phyloP scores from a whole-genome alignment of 108 stramenopile species.

The Fistulifera pelliculosa region DNA sequence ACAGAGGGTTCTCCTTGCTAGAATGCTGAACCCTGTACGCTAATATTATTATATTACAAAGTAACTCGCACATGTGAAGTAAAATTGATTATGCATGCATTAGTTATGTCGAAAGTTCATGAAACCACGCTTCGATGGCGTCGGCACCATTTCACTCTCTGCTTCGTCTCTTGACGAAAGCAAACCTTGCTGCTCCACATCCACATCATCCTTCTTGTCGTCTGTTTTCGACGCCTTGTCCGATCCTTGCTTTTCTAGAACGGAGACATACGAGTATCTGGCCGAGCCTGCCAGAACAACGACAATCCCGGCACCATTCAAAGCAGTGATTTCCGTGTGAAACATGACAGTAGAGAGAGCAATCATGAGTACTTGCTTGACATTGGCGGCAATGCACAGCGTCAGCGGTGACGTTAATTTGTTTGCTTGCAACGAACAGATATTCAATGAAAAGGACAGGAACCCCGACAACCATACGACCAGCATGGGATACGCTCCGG shows the following conservation, averaged over 20 bases:
- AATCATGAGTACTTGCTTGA: constrained; percentile 82
- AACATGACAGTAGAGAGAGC: constrained; percentile 46
- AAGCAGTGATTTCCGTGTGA: constrained; percentile 27
- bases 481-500: constrained; percentile 20
- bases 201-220: not conserved
- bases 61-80: too few species aligned
- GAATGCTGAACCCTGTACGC: too few species aligned
- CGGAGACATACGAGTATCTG: constrained; percentile 64
- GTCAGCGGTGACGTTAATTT: constrained; percentile 82
- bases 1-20: too few species aligned
- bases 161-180: too few species aligned
- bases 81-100: too few species aligned
- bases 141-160: too few species aligned
- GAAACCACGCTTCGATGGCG: too few species aligned
- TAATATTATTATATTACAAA: too few species aligned
- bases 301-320: constrained; percentile 60
- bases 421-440: constrained; percentile 74
- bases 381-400: constrained; percentile 81
- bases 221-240: constrained; percentile 1
- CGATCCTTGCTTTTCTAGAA: constrained; percentile 38
- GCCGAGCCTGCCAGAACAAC: constrained; percentile 64
- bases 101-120: too few species aligned
- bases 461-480: constrained; percentile 52
- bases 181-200: not conserved
- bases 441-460: constrained; percentile 69